Conservation (phyloP, 2,329 filamentous ascomycete species). For the Paraconiothyrium sp. region DNA sequence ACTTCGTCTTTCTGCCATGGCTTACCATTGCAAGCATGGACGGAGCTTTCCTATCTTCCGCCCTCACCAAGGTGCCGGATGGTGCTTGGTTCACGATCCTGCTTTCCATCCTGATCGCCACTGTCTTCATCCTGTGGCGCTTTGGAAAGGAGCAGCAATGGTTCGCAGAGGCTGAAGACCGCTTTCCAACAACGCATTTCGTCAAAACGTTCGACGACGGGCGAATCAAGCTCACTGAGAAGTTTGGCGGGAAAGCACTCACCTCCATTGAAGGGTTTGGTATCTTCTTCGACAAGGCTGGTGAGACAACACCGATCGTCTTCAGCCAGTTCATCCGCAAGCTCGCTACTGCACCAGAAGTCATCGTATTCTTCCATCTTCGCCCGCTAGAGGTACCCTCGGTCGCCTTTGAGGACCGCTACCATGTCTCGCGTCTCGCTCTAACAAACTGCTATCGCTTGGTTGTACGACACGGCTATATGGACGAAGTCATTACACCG, state of each 20-base stretch:
- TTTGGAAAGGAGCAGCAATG: slow-evolving; percentile 83
- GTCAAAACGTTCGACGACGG: slow-evolving; percentile 48
- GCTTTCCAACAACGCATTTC: slow-evolving; percentile 57
- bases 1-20: slow-evolving; percentile 69
- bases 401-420: slow-evolving; percentile 55
- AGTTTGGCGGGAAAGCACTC: slow-evolving; percentile 46
- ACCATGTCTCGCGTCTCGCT: slow-evolving; percentile 56
- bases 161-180: slow-evolving; percentile 72
- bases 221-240: slow-evolving; percentile 49
- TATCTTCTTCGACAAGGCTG: slow-evolving; percentile 82
- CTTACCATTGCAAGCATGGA: slow-evolving; percentile 73
- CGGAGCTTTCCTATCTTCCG: slow-evolving; percentile 74
- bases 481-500: slow-evolving; percentile 73
- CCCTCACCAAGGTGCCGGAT: slow-evolving; percentile 76
- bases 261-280: slow-evolving; percentile 65
- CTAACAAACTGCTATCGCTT: slow-evolving; percentile 74
- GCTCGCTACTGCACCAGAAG: slow-evolving; percentile 72
- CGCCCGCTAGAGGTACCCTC: slow-evolving; percentile 68
- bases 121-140: slow-evolving; percentile 77
- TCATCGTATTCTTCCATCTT: slow-evolving; percentile 79
- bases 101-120: slow-evolving; percentile 69
- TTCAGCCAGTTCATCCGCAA: slow-evolving; percentile 79
- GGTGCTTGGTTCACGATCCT: slow-evolving; percentile 82
- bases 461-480: slow-evolving; percentile 76
- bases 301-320: slow-evolving; percentile 70